Evolutionary conservation across 176 grass and related monocot genomes (phyloP).

Genomic region (Hyparrhenia diplandra): DNA sequence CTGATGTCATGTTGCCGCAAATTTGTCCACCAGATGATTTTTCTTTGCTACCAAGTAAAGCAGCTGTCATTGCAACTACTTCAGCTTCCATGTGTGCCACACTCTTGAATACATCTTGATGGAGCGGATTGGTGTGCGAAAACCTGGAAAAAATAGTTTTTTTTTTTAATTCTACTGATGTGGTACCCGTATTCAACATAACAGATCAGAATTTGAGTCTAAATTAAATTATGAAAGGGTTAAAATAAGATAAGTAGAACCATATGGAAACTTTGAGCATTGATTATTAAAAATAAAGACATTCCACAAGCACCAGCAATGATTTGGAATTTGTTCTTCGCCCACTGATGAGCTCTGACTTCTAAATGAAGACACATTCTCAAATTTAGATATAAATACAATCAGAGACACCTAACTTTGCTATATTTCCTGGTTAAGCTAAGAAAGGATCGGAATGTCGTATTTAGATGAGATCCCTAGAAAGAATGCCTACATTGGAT

Average conservation of each 20-base stretch:
- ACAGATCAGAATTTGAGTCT: background rate
- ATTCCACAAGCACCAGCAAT: background rate
- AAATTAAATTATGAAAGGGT: background rate
- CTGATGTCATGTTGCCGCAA: constrained; percentile 98
- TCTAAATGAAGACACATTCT: background rate
- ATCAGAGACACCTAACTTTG: background rate
- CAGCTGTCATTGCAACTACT: constrained; percentile 96
- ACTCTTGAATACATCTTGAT: constrained; percentile 94
- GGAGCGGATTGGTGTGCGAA: constrained; percentile 94
- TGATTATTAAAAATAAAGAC: background rate
- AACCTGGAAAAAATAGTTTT: constrained; percentile 49
- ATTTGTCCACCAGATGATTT: constrained; percentile 79
- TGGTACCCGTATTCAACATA: background rate
- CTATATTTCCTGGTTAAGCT: background rate
- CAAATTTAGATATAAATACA: background rate
- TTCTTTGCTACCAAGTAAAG: constrained; percentile 87
- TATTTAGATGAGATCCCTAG: background rate
- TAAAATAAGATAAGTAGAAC: background rate
- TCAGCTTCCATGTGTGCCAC: constrained; percentile 80
- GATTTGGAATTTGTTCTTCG: background rate
- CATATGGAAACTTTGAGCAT: background rate
- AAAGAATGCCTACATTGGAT: background rate
- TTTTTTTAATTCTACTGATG: background rate
- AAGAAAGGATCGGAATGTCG: background rate
- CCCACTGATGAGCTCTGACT: background rate